Evolutionary conservation across 352 stramenopile genomes (phyloP).

Genomic region (Phytophthora citrophthora): DNA sequence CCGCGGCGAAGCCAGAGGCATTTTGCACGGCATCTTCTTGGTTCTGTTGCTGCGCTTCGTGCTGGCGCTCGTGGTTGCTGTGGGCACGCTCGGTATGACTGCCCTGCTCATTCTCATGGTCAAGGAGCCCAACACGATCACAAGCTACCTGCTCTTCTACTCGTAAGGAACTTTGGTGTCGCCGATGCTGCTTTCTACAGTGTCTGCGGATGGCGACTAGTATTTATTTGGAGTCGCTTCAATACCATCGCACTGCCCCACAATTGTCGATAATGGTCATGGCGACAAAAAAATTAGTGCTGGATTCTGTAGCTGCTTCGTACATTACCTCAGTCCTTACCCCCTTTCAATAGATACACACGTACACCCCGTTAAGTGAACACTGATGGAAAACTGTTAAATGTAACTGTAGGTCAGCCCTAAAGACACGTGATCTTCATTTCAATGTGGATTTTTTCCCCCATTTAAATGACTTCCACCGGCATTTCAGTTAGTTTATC

Average conservation of each 20-base stretch:
- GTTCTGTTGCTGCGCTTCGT: slow-evolving; percentile 63
- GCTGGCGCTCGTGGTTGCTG: slow-evolving; percentile 42
- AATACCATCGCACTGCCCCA: background rate
- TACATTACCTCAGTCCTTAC: no score
- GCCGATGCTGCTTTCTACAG: background rate
- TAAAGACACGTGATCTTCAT: background rate
- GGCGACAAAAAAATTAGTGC: no score
- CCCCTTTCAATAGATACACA: no score
- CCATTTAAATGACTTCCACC: background rate
- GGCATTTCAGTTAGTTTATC: slow-evolving; percentile 14
- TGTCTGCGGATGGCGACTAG: background rate
- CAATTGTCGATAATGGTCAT: background rate
- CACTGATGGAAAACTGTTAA: no score
- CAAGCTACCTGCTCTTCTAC: slow-evolving; percentile 44
- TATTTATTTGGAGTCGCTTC: slow-evolving; percentile 38
- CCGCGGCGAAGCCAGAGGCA: slow-evolving; percentile 59
- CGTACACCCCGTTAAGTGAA: no score
- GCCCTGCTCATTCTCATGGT: slow-evolving; percentile 47
- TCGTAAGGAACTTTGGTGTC: slow-evolving; percentile 20
- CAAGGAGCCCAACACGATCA: slow-evolving; percentile 41
- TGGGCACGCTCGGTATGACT: slow-evolving; percentile 39
- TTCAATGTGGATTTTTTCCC: background rate
- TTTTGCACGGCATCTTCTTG: slow-evolving; percentile 68
- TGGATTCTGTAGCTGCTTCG: no score
- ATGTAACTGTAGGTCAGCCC: no score